Evolutionary conservation across 306 rosid genomes (phyloP).

Genomic region (Lathyrus tuberosus): DNA sequence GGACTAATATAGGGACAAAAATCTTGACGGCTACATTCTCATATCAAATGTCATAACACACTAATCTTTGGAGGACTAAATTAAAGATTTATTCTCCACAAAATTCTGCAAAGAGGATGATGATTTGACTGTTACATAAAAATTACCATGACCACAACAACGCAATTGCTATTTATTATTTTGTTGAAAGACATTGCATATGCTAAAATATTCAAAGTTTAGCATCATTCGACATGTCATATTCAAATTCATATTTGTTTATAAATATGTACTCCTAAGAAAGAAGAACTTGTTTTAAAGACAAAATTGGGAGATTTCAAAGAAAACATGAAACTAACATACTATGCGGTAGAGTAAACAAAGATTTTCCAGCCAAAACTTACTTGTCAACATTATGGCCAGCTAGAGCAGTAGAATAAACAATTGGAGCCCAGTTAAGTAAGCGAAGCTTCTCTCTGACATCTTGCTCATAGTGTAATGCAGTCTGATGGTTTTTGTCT

Average conservation of each 20-base stretch:
- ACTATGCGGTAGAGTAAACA: neutral
- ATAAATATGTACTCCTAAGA: conserved; percentile 12
- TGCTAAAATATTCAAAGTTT: conserved; percentile 13
- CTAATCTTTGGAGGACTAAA: neutral
- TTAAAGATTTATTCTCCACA: conserved; percentile 5
- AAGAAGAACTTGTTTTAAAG: conserved; percentile 21
- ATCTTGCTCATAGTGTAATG: conserved; percentile 83
- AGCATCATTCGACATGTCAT: conserved; percentile 28
- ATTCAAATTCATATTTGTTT: conserved; percentile 35
- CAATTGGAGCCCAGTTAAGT: conserved; percentile 92
- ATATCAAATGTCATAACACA: conserved; percentile 12
- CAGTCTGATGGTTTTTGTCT: conserved; percentile 90
- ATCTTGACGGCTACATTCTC: neutral
- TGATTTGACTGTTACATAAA: conserved; percentile 24
- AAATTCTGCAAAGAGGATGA: conserved; percentile 15
- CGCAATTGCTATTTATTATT: neutral
- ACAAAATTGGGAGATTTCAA: conserved; percentile 26
- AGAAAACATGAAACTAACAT: conserved; percentile 27
- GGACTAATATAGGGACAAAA: conserved; percentile 1
- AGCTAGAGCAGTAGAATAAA: conserved; percentile 85
- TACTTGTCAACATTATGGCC: conserved; percentile 92
- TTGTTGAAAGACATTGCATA: too few relatives aligned
- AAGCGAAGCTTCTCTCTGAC: conserved; percentile 85
- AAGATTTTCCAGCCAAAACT: conserved; percentile 44
- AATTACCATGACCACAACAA: conserved; percentile 5